Conservation (phyloP, 371 early-diverging fungal species). For the Mucor circinelloides region DNA sequence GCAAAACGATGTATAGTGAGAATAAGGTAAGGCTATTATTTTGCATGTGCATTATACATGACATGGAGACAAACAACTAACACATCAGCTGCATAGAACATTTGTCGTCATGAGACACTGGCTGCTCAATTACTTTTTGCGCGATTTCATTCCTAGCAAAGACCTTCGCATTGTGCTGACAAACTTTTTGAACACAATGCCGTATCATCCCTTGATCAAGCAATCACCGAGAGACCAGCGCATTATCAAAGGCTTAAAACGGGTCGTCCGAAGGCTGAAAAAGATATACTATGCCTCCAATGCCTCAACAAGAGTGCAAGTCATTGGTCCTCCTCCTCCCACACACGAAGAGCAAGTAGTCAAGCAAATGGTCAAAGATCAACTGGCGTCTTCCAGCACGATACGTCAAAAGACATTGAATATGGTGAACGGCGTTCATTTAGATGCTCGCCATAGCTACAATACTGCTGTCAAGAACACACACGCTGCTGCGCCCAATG, state of each 20-base stretch:
- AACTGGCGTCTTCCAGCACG: constrained; percentile 29
- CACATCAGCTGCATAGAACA: constrained; percentile 33
- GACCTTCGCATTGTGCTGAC: constrained; percentile 49
- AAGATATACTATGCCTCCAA: constrained; percentile 42
- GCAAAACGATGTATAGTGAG: constrained; percentile 61
- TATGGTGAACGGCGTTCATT: constrained; percentile 32
- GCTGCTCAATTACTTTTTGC: constrained; percentile 67
- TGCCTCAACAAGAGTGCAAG: constrained; percentile 35
- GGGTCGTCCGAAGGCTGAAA: constrained; percentile 47
- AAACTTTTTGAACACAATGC: constrained; percentile 45
- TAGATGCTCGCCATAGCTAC: constrained; percentile 25
- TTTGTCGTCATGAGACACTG: constrained; percentile 73
- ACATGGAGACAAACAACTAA: neutral
- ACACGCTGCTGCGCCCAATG: constrained; percentile 20
- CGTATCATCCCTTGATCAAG: constrained; percentile 43
- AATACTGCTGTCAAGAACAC: constrained; percentile 34
- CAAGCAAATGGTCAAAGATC: constrained; percentile 39
- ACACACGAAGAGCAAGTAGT: constrained; percentile 41
- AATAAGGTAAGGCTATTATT: constrained; percentile 42
- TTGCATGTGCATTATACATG: neutral
- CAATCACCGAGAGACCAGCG: constrained; percentile 55
- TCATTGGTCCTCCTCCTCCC: constrained; percentile 49
- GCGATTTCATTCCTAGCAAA: constrained; percentile 63
- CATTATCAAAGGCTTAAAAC: constrained; percentile 56
- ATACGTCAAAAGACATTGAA: constrained; percentile 41